phyloP scores from a whole-genome alignment of 352 stramenopile genomes.

The Aphanomyces stellatus region DNA sequence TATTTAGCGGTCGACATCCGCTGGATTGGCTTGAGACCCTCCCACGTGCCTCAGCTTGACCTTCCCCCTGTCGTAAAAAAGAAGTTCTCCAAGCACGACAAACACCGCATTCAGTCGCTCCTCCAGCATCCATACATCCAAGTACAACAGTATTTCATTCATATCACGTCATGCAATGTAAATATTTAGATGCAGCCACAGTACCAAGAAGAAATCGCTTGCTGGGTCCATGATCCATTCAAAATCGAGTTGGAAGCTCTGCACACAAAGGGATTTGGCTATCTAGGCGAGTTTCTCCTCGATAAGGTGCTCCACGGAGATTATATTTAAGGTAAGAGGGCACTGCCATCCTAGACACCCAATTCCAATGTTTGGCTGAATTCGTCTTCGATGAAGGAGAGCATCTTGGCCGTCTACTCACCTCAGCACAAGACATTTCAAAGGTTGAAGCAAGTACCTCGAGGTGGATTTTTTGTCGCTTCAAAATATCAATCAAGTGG shows the following conservation, averaged over 20 bases:
- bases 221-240: conserved; percentile 47
- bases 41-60: conserved; percentile 41
- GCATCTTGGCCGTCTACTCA: conserved; percentile 67
- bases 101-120: conserved; percentile 35
- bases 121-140: conserved; percentile 47
- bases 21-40: conserved; percentile 89
- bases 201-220: conserved; percentile 45
- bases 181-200: conserved; percentile 43
- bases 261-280: conserved; percentile 66
- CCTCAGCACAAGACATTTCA: not conserved
- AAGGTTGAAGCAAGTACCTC: too few relatives aligned
- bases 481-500: conserved; percentile 81
- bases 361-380: conserved; percentile 72
- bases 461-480: conserved; percentile 79
- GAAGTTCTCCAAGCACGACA: conserved; percentile 44
- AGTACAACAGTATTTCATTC: conserved; percentile 26
- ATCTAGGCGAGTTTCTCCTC: conserved; percentile 50
- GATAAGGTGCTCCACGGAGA: conserved; percentile 28
- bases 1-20: conserved; percentile 64
- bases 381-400: conserved; percentile 78
- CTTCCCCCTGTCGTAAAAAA: conserved; percentile 52
- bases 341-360: conserved; percentile 13
- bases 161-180: not conserved
- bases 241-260: conserved; percentile 81
- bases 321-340: conserved; percentile 25